Conservation (phyloP, 345 rosid species). For the Theobroma cacao region DNA sequence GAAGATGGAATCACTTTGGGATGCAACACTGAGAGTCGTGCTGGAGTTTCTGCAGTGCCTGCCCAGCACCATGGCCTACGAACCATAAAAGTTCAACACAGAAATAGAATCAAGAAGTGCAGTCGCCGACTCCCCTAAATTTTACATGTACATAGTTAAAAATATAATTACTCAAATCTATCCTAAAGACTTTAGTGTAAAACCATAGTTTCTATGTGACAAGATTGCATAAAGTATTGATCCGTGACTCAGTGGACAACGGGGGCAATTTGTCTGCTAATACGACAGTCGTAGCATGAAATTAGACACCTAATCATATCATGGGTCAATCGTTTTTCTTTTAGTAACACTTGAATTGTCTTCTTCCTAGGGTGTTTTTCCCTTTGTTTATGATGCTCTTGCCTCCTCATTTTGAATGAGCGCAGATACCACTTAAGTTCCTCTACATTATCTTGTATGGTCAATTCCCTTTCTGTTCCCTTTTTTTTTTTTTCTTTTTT, state of each 20-base stretch:
- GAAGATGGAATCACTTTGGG: not conserved
- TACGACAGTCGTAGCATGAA: constrained; percentile 1
- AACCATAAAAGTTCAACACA: not conserved
- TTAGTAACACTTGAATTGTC: constrained; percentile 12
- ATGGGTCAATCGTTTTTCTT: constrained; percentile 4
- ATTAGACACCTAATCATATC: constrained; percentile 26
- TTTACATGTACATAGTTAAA: not conserved
- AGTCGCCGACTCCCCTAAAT: not conserved
- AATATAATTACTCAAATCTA: not conserved
- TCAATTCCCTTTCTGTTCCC: constrained; percentile 7
- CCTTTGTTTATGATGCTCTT: not conserved
- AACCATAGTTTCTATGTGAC: constrained; percentile 3
- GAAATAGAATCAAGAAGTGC: not conserved
- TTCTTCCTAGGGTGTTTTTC: not conserved
- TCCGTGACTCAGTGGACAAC: constrained; percentile 32
- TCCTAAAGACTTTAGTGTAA: not conserved
- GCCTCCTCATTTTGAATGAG: not conserved
- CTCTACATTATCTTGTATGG: not conserved
- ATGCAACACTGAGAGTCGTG: not conserved
- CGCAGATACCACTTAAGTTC: not conserved
- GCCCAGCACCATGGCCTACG: constrained; percentile 16
- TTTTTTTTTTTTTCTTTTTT: constrained; percentile 4
- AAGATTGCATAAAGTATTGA: constrained; percentile 19
- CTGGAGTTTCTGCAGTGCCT: not conserved
- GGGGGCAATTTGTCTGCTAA: constrained; percentile 21